Evolutionary conservation across 1,284 basidiomycete genomes (phyloP).

Genomic region (Phellopilus nigrolimitatus): DNA sequence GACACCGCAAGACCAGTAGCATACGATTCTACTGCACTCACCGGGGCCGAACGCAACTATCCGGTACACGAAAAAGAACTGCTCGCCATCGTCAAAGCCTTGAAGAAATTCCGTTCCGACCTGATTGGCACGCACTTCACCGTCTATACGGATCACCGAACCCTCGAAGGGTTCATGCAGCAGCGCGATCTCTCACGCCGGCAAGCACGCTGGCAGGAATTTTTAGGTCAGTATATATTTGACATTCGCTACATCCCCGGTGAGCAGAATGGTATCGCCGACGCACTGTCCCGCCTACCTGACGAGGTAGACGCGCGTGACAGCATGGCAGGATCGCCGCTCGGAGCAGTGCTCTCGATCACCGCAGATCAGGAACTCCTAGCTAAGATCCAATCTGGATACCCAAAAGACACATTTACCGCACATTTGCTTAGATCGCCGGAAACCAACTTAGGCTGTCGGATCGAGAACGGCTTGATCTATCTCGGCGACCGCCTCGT

Average conservation of each 20-base stretch:
- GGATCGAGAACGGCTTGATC: constrained; percentile 25
- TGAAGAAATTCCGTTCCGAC: constrained; percentile 34
- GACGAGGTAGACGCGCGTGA: neutral
- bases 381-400: constrained; percentile 27
- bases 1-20: constrained; percentile 31
- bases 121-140: constrained; percentile 31
- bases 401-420: constrained; percentile 29
- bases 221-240: constrained; percentile 33
- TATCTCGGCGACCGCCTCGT: constrained; percentile 29
- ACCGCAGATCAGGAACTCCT: constrained; percentile 24
- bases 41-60: constrained; percentile 32
- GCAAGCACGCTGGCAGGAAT: constrained; percentile 36
- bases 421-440: constrained; percentile 21
- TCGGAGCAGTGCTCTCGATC: constrained; percentile 23
- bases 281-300: constrained; percentile 33
- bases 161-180: constrained; percentile 32
- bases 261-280: constrained; percentile 33
- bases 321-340: too few species aligned
- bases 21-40: constrained; percentile 31
- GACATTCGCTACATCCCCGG: constrained; percentile 34
- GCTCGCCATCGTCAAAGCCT: constrained; percentile 31
- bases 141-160: constrained; percentile 38
- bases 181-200: constrained; percentile 33
- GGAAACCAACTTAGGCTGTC: constrained; percentile 19
- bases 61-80: constrained; percentile 36